phyloP scores from a whole-genome alignment of 768 basidiomycete genomes.

The Coprinopsis sp. region DNA sequence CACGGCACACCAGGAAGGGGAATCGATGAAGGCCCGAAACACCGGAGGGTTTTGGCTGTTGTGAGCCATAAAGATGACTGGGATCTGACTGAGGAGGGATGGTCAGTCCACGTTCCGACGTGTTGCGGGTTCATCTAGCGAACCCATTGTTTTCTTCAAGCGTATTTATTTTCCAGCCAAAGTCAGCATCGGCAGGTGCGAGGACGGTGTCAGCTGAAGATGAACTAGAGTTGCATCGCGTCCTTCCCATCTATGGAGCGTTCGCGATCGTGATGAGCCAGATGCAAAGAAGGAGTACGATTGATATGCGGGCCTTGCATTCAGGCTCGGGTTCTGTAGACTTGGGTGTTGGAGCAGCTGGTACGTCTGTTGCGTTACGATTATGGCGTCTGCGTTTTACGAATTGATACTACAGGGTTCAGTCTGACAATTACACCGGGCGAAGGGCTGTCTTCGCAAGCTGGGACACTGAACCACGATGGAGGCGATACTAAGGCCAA shows the following conservation, averaged over 20 bases:
- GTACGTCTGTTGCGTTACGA: no score
- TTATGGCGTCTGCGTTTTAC: no score
- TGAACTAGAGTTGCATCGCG: conserved; percentile 41
- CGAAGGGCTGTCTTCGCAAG: no score
- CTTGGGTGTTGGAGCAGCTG: no score
- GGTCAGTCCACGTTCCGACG: no score
- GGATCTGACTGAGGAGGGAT: conserved; percentile 47
- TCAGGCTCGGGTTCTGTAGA: no score
- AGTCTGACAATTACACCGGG: conserved; percentile 49
- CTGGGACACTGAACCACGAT: no score
- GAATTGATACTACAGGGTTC: no score
- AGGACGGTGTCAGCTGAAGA: conserved; percentile 19
- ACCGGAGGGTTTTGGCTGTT: conserved; percentile 51
- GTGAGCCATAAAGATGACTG: conserved; percentile 43
- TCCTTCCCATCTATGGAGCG: conserved; percentile 52
- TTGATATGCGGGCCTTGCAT: conserved; percentile 32
- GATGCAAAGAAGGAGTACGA: conserved; percentile 33
- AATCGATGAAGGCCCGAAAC: no score
- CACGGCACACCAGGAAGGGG: no score
- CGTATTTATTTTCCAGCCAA: conserved; percentile 45
- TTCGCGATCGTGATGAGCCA: conserved; percentile 59
- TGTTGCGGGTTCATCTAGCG: no score
- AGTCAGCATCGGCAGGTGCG: no score
- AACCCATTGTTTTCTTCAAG: conserved; percentile 22
- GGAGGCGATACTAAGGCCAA: conserved; percentile 16